Conservation (phyloP, 169 alveolate species). For the Amoebophrya sp. region DNA sequence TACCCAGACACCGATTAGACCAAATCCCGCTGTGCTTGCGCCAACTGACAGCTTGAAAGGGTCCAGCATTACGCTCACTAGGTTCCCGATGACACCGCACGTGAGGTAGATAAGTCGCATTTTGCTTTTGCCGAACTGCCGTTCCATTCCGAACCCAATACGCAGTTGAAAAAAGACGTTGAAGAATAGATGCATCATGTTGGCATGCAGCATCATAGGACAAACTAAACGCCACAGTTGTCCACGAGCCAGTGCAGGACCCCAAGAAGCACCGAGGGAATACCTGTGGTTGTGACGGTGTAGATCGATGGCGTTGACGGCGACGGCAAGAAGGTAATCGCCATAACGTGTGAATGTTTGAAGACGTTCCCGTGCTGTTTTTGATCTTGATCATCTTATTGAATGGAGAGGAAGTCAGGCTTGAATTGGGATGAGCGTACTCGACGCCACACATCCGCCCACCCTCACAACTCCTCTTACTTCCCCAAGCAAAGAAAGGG, state of each 20-base stretch:
- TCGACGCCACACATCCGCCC: too few relatives aligned
- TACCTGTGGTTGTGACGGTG: background rate
- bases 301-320: too few relatives aligned
- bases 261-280: constrained; percentile 55
- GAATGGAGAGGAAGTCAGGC: too few relatives aligned
- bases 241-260: constrained; percentile 54
- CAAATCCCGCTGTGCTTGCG: constrained; percentile 64
- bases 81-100: constrained; percentile 58
- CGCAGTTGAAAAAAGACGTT: constrained; percentile 59
- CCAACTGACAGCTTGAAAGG: constrained; percentile 53
- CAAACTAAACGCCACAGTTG: constrained; percentile 58
- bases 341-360: too few relatives aligned
- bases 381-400: too few relatives aligned
- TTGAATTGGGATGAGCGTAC: too few relatives aligned
- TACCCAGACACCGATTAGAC: constrained; percentile 33
- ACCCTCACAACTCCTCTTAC: too few relatives aligned
- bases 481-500: too few relatives aligned
- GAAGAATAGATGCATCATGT: constrained; percentile 57
- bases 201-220: constrained; percentile 60
- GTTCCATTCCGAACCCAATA: constrained; percentile 56
- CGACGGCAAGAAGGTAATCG: too few relatives aligned
- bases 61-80: constrained; percentile 50
- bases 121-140: constrained; percentile 54
- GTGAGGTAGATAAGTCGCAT: constrained; percentile 49
- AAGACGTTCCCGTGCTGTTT: too few relatives aligned